Evolutionary conservation across 768 basidiomycete genomes (phyloP).

Genomic region (Chalciporus sphaerocephalus): DNA sequence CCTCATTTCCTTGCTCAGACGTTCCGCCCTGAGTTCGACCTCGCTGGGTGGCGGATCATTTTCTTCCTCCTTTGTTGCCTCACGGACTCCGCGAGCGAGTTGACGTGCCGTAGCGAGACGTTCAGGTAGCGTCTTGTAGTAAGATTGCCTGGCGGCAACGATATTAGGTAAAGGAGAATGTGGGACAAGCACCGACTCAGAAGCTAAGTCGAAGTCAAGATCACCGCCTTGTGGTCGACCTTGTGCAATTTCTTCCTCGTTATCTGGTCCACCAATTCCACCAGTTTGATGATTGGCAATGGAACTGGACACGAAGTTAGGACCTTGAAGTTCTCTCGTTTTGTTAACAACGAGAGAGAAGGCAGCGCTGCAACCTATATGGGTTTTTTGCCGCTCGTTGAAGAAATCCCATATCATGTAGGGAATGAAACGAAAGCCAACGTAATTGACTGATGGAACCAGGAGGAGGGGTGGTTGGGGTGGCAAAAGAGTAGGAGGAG

Average conservation of each 20-base stretch:
- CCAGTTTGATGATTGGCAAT: conserved; percentile 16
- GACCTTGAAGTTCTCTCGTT: conserved; percentile 56
- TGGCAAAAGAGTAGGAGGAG: conserved; percentile 59
- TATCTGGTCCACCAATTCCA: conserved; percentile 2
- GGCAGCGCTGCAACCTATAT: conserved; percentile 74
- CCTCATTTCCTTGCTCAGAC: conserved; percentile 81
- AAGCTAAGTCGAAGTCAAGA: conserved; percentile 66
- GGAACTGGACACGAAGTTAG: conserved; percentile 16
- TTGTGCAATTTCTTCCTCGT: conserved; percentile 2
- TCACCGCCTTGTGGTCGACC: conserved; percentile 41
- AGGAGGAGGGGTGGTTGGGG: conserved; percentile 76
- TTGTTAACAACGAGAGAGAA: conserved; percentile 62
- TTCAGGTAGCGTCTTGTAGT: conserved; percentile 66
- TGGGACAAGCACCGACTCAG: conserved; percentile 67
- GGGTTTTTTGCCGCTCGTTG: conserved; percentile 80
- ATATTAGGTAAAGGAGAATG: conserved; percentile 58
- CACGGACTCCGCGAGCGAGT: conserved; percentile 67
- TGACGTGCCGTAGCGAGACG: conserved; percentile 71
- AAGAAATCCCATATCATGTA: conserved; percentile 91
- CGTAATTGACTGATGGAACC: conserved; percentile 66
- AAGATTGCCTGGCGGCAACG: conserved; percentile 65
- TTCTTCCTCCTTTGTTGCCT: conserved; percentile 82
- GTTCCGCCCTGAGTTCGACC: conserved; percentile 81
- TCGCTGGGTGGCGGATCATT: conserved; percentile 80
- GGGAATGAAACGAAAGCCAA: conserved; percentile 83